phyloP scores from a whole-genome alignment of 1,284 basidiomycete species.

The Heterobasidion irregulare region DNA sequence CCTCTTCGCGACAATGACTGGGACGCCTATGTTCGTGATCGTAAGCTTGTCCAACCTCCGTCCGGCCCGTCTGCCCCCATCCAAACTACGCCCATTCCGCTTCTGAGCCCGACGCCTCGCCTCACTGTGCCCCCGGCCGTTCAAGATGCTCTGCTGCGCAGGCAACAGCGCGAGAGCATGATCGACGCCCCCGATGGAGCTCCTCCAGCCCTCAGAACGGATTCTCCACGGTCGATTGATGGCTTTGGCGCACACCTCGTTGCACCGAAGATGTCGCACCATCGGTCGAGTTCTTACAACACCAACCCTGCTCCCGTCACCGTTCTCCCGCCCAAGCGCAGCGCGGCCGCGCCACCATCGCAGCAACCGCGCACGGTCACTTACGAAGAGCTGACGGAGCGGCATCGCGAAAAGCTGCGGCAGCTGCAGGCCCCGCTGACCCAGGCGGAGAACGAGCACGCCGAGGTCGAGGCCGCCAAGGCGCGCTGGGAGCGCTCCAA shows the following conservation, averaged over 20 bases:
- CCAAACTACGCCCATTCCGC: constrained; percentile 38
- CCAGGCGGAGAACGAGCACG: constrained; percentile 61
- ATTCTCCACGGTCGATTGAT: background rate
- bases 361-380: constrained; percentile 46
- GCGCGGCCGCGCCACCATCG: constrained; percentile 17
- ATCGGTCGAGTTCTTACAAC: constrained; percentile 24
- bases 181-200: constrained; percentile 23
- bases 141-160: constrained; percentile 57
- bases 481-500: constrained; percentile 71
- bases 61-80: constrained; percentile 69
- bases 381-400: constrained; percentile 72
- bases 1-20: constrained; percentile 65
- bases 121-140: constrained; percentile 61
- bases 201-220: background rate
- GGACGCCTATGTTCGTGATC: constrained; percentile 73
- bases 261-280: constrained; percentile 18
- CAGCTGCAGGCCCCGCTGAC: constrained; percentile 70
- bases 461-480: constrained; percentile 58
- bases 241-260: background rate
- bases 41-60: constrained; percentile 76
- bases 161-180: constrained; percentile 58
- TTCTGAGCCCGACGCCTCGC: constrained; percentile 27
- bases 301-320: constrained; percentile 21
- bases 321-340: constrained; percentile 57
- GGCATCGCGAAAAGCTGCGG: constrained; percentile 74